Conservation (phyloP, 2,329 filamentous ascomycete species). For the Xylariaceae sp. region DNA sequence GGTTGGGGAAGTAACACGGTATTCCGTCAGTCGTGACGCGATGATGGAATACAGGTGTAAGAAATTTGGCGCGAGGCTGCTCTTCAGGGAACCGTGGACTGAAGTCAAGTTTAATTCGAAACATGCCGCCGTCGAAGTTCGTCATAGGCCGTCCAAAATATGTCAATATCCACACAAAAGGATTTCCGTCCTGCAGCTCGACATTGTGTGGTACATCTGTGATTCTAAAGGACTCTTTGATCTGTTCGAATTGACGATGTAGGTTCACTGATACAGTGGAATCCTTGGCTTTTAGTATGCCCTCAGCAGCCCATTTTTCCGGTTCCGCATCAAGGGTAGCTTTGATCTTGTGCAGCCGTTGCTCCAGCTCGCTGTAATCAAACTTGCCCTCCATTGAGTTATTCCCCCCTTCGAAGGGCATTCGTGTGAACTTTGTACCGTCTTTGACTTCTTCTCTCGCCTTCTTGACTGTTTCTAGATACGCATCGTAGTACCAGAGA, state of each 20-base stretch:
- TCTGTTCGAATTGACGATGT: constrained; percentile 79
- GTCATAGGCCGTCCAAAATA: constrained; percentile 93
- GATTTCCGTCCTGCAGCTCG: constrained; percentile 73
- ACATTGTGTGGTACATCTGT: constrained; percentile 71
- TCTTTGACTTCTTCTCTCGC: constrained; percentile 62
- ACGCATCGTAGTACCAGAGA: constrained; percentile 92
- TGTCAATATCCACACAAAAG: constrained; percentile 83
- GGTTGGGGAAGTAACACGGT: constrained; percentile 72
- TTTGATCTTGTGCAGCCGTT: constrained; percentile 66
- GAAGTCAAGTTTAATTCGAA: constrained; percentile 74
- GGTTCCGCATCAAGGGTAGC: constrained; percentile 69
- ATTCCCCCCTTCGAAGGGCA: constrained; percentile 76
- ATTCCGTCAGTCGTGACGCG: constrained; percentile 76
- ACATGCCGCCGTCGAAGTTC: constrained; percentile 86
- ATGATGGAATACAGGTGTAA: constrained; percentile 83
- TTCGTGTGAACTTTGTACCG: constrained; percentile 63
- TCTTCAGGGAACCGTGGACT: constrained; percentile 84
- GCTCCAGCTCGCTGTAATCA: constrained; percentile 70
- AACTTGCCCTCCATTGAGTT: constrained; percentile 88
- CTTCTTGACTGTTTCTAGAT: constrained; percentile 66
- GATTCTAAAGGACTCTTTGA: constrained; percentile 69
- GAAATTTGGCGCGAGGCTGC: constrained; percentile 77
- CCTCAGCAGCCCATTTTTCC: constrained; percentile 65
- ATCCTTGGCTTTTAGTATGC: constrained; percentile 62
- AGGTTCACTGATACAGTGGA: constrained; percentile 76